phyloP scores from a whole-genome alignment of 2,329 filamentous ascomycete species.

The Aspergillus puulaauensis region DNA sequence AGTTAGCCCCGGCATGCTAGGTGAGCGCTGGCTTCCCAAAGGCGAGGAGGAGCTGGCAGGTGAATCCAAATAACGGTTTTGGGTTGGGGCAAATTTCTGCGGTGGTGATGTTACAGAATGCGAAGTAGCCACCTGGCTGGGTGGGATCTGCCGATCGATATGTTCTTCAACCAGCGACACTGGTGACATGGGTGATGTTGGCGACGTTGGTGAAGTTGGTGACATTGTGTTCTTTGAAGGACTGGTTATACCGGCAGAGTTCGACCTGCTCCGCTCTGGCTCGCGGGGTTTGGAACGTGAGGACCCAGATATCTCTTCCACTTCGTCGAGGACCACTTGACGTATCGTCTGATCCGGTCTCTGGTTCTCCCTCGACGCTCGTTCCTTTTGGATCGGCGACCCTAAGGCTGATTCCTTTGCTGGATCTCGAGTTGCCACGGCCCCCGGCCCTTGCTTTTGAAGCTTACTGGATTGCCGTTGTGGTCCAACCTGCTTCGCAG shows the following conservation, averaged over 20 bases:
- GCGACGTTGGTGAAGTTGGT: background rate
- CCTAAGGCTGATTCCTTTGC: slow-evolving; percentile 27
- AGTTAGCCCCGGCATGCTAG: slow-evolving; percentile 64
- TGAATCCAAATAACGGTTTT: slow-evolving; percentile 63
- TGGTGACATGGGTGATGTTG: slow-evolving; percentile 4
- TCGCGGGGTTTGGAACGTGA: slow-evolving; percentile 21
- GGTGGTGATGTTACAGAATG: slow-evolving; percentile 29
- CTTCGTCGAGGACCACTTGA: slow-evolving; percentile 33
- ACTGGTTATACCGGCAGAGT: slow-evolving; percentile 22
- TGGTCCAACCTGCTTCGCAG: slow-evolving; percentile 34
- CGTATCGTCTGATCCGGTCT: slow-evolving; percentile 34
- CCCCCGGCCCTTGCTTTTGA: slow-evolving; percentile 64
- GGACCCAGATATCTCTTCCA: slow-evolving; percentile 22
- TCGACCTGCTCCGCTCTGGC: slow-evolving; percentile 18
- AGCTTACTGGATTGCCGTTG: slow-evolving; percentile 66
- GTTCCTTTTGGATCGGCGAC: slow-evolving; percentile 24
- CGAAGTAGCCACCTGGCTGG: slow-evolving; percentile 5
- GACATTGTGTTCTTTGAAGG: slow-evolving; percentile 22
- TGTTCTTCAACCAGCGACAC: slow-evolving; percentile 15
- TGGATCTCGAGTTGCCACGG: slow-evolving; percentile 41
- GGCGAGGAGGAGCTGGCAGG: slow-evolving; percentile 68
- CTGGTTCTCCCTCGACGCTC: slow-evolving; percentile 18
- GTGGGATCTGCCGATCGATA: slow-evolving; percentile 7
- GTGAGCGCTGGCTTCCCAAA: slow-evolving; percentile 40
- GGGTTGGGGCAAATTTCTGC: slow-evolving; percentile 28